Evolutionary conservation across 371 early-diverging fungal genomes (phyloP), one percentile per base, ranked within the genome.

Genomic region (Saksenaea oblongispora): DNA sequence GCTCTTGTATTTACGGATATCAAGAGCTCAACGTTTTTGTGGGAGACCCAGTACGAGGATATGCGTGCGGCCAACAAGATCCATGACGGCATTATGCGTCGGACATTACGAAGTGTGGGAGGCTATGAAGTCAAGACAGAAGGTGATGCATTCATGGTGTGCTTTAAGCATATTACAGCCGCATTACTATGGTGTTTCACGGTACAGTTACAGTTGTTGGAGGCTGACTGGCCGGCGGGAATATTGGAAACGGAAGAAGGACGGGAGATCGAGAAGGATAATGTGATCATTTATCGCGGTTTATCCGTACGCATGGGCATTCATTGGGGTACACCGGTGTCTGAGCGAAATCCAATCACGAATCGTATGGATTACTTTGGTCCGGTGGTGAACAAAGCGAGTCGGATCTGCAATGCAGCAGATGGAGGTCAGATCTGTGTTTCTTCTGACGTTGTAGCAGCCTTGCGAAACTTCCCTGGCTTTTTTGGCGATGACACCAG

Each of bases 71-170:
- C 96, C 3, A 92, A 95, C 76, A 91, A 93, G 76, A 87, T 90
- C 26, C 98, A 98, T 73, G 95, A 96, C 73, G 69, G 75, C 8
- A 84, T 90, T 13, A 94, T 98, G 94, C 84, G 97, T 24, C 84
- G 91, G 54, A 85, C 90, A 34, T 79, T 98, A 51, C 86, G 92
- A 35, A 86, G 84, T 44, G 87, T 90, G 27, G 95, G 95, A 53
- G 98, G 98, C n/a, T 98, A 97, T 69, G 98, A 98, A 72, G 98
- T 98, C 42, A 97, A 97, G 71, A 97, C 96, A 9, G 98, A 98
- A 82, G 98, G 98, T 35, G 98, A 98, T 72, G 95, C 96, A 0
- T 93, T 97, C 71, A 96, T 96, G 93, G 95, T 95, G 15, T 91
- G 91, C 56, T 98, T 98, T 76, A 90, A 93, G 22, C 90, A 93